Percentiles rank a stretch among this genome's conserved stretches.
Conservation (phyloP, 306 rosid genomes). For the Clitoria ternatea region DNA sequence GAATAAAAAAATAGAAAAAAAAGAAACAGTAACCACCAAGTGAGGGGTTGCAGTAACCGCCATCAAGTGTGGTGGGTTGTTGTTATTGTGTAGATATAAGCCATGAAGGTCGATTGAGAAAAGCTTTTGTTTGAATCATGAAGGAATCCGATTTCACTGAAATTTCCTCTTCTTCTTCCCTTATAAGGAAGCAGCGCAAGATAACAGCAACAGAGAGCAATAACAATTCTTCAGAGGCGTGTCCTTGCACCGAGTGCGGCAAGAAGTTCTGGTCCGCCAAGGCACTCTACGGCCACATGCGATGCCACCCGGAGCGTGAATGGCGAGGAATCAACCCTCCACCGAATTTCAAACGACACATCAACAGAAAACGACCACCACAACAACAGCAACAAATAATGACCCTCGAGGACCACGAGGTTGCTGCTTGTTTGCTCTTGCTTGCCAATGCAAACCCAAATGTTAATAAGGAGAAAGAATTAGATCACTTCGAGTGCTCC, state of each 20-base stretch:
- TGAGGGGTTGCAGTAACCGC: constrained; percentile 18
- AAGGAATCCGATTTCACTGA: not conserved
- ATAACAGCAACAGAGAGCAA: not conserved
- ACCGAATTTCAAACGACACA: not conserved
- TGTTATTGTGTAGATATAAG: not conserved
- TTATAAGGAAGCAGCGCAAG: not conserved
- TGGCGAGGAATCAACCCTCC: constrained; percentile 93
- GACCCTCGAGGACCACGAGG: constrained; percentile 51
- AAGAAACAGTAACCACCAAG: constrained; percentile 19
- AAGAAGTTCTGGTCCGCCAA: constrained; percentile 77
- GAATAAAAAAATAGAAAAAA: not conserved
- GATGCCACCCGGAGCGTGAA: constrained; percentile 85
- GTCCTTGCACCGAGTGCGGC: constrained; percentile 71
- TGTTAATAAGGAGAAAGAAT: not conserved
- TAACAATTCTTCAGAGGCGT: not conserved
- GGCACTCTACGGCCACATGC: constrained; percentile 90
- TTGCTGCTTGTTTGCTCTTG: constrained; percentile 53
- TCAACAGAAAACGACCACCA: not conserved
- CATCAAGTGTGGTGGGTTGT: too few relatives aligned
- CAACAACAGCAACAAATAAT: not conserved
- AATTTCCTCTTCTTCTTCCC: not conserved
- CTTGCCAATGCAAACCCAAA: constrained; percentile 34
- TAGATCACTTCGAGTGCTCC: constrained; percentile 44
- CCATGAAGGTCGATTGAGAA: not conserved
- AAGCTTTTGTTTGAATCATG: not conserved